Evolutionary conservation across 2,329 filamentous ascomycete species (phyloP).

Genomic region (Metarhizium sp.): DNA sequence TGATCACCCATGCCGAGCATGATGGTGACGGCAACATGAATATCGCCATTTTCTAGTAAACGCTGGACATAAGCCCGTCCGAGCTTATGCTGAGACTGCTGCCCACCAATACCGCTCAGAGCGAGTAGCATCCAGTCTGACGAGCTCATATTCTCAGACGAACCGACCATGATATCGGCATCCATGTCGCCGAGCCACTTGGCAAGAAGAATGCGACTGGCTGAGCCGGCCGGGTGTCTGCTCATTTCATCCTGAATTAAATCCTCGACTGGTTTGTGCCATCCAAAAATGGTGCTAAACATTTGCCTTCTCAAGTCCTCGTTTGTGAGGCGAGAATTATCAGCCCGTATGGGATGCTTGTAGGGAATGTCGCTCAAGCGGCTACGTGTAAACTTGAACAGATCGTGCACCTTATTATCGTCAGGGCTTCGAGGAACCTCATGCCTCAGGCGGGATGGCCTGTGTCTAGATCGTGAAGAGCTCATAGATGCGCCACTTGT

Average conservation of each 20-base stretch:
- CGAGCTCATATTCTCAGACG: conserved; percentile 78
- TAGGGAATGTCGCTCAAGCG: conserved; percentile 78
- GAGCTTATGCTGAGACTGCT: conserved; percentile 75
- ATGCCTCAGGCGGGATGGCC: conserved; percentile 65
- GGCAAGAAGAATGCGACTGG: conserved; percentile 70
- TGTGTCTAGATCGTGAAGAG: conserved; percentile 36
- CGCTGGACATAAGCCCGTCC: conserved; percentile 86
- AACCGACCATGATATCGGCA: conserved; percentile 69
- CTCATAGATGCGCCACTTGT: conserved; percentile 33
- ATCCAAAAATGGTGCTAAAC: conserved; percentile 90
- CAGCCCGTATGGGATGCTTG: conserved; percentile 51
- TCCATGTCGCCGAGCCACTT: conserved; percentile 90
- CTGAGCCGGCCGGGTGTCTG: conserved; percentile 62
- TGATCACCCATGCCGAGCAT: conserved; percentile 86
- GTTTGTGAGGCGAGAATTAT: conserved; percentile 54
- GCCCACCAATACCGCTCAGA: conserved; percentile 73
- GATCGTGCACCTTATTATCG: conserved; percentile 60
- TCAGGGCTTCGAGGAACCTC: conserved; percentile 72
- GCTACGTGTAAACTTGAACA: conserved; percentile 79
- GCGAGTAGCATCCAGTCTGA: conserved; percentile 97
- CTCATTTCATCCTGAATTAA: conserved; percentile 78
- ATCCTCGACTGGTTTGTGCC: conserved; percentile 75
- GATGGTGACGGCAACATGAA: conserved; percentile 87
- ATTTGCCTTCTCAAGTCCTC: conserved; percentile 83
- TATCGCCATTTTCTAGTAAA: conserved; percentile 77